Percentiles rank a stretch among this genome's conserved stretches.
Conservation (phyloP, 805 yeast species). For the Spathaspora arborariae region DNA sequence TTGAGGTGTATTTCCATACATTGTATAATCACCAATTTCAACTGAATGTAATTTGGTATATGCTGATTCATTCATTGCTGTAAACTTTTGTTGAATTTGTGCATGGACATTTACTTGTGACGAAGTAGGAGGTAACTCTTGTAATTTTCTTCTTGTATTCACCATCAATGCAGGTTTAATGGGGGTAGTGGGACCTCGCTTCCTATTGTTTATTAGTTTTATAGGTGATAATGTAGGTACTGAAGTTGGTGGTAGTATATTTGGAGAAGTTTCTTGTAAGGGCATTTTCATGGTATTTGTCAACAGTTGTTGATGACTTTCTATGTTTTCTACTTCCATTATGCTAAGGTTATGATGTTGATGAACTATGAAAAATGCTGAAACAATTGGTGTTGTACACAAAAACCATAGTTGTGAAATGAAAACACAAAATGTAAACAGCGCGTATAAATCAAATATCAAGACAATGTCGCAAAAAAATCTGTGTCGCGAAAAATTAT, state of each 20-base stretch:
- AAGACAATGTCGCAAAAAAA: not conserved
- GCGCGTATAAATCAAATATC: not conserved
- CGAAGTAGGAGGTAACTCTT: not conserved
- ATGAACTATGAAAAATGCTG: not conserved
- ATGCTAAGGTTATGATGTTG: not conserved
- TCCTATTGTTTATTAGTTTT: not conserved
- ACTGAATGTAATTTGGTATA: not conserved
- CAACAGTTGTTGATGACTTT: not conserved
- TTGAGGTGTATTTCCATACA: not conserved
- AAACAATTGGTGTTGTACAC: not conserved
- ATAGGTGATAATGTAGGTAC: not conserved
- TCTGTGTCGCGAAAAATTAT: not conserved
- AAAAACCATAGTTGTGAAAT: not conserved
- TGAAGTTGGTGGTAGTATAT: not conserved
- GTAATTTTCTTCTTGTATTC: conserved; percentile 1
- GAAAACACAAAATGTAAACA: not conserved
- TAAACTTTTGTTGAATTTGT: not conserved
- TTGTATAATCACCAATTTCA: not conserved
- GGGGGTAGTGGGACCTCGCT: conserved; percentile 4
- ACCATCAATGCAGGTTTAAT: not conserved
- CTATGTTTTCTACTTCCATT: not conserved
- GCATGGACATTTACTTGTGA: not conserved
- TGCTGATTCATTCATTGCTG: not conserved
- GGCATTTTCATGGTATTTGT: not conserved
- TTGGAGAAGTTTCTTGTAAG: not conserved